A percentile compares a stretch with the other conserved stretches of the same genome.
These are phyloP conservation scores for Apophysomyces elegans DNA, from an alignment of 371 early-diverging fungal species.

Conservation along the genomic window DNA sequence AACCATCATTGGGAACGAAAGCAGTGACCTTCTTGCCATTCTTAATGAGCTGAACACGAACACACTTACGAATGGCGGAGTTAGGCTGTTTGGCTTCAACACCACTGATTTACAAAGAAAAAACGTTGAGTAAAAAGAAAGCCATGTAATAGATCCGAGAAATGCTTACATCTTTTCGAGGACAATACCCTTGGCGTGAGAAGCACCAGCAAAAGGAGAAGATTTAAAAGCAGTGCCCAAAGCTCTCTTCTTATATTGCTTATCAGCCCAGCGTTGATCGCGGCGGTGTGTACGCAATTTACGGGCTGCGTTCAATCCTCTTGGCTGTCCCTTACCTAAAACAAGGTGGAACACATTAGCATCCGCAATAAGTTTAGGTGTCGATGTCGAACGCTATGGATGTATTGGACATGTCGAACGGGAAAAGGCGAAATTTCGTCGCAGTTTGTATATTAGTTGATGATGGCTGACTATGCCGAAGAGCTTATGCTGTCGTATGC, in stretches of 20 bases:
- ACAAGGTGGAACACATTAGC: not conserved
- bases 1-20: slow-evolving; percentile 99
- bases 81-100: slow-evolving; percentile 99
- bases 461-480: too few species aligned
- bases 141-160: not conserved
- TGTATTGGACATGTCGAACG: too few species aligned
- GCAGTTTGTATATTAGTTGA: too few species aligned
- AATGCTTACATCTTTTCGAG: slow-evolving; percentile 96
- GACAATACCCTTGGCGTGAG: slow-evolving; percentile 99
- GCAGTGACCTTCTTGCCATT: slow-evolving; percentile 99
- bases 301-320: slow-evolving; percentile 99
- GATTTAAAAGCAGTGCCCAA: slow-evolving; percentile 98
- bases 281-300: slow-evolving; percentile 97
- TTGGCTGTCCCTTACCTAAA: slow-evolving; percentile 91
- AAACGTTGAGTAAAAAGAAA: not conserved
- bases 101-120: slow-evolving; percentile 70
- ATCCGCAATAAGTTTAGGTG: too few species aligned
- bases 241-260: slow-evolving; percentile 98
- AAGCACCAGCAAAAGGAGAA: slow-evolving; percentile 98
- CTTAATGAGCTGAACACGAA: slow-evolving; percentile 99
- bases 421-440: too few species aligned
- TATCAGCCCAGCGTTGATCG: slow-evolving; percentile 99
- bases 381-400: too few species aligned
- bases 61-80: slow-evolving; percentile 99
- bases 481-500: too few species aligned